These are phyloP conservation scores for Paecilomyces niveus DNA, from an alignment of 2,329 filamentous ascomycete genomes.

Conservation along the genomic window DNA sequence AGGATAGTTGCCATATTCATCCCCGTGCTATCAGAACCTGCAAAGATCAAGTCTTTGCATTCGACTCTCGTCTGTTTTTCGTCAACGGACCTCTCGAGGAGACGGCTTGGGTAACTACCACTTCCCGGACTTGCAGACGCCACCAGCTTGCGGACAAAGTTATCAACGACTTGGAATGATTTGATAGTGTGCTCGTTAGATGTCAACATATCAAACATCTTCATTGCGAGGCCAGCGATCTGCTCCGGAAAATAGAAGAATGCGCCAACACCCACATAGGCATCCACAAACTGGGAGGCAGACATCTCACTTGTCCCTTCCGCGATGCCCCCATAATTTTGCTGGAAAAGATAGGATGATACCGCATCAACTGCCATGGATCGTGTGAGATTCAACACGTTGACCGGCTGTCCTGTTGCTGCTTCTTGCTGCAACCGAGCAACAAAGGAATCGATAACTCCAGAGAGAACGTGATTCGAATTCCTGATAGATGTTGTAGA, in stretches of 20 bases:
- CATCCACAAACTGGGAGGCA: conserved; percentile 46
- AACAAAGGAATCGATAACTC: conserved; percentile 16
- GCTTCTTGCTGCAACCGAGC: conserved; percentile 11
- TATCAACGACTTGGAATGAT: conserved; percentile 35
- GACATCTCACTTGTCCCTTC: conserved; percentile 33
- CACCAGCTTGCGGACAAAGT: conserved; percentile 37
- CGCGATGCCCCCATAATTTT: conserved; percentile 43
- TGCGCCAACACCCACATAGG: conserved; percentile 47
- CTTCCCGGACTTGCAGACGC: conserved; percentile 22
- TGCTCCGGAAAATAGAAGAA: conserved; percentile 47
- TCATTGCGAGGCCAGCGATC: conserved; percentile 27
- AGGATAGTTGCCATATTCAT: conserved; percentile 46
- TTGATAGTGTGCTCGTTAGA: conserved; percentile 22
- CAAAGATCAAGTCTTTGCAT: conserved; percentile 50
- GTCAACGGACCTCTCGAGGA: conserved; percentile 39
- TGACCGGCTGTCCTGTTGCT: conserved; percentile 10
- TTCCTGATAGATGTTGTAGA: conserved; percentile 14
- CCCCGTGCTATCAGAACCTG: conserved; percentile 48
- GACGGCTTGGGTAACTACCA: conserved; percentile 42
- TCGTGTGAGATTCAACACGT: conserved; percentile 43
- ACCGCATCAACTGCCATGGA: conserved; percentile 49
- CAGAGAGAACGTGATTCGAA: conserved; percentile 8
- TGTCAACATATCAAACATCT: conserved; percentile 26
- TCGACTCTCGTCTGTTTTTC: conserved; percentile 42
- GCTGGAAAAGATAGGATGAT: conserved; percentile 47